Base-by-base conservation (phyloP, 2,329 filamentous ascomycete species). In the Parasarocladium wereldwijsianum region DNA sequence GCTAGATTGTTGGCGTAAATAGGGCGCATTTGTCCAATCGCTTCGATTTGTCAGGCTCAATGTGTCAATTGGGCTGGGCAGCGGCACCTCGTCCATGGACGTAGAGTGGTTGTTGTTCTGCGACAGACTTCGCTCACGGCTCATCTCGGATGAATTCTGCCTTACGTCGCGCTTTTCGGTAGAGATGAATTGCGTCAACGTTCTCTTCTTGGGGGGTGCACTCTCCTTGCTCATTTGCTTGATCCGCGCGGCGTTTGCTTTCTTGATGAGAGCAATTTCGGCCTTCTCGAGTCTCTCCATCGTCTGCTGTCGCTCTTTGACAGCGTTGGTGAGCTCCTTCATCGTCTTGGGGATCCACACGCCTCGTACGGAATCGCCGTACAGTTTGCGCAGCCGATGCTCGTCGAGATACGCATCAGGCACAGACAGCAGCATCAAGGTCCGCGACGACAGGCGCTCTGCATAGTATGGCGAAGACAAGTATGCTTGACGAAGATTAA, bases 401-500 rank as follows among this genome's bases (percentile, higher is more conserved):
- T 86, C 74, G 42, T 84, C 70, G 31, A 90, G 68, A 39, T 92
- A 93, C 6, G 73, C 60, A 13, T 73, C 58, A 3, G 87, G 87
- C 2, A 94, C 84, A 3, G 82, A 79, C 3, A 84, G 79, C 52
- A 93, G 85, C 9, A 98, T 71, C 1, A 96, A 80, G 2, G 86
- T 94, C 32, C 84, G 75, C 3, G 86, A 87, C 2, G 87, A 94
- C 26, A 94, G 74, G 34, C 86, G 80, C 44, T 76, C 78, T 31
- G 84, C 70, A 49, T 92, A 92, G 27, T 81, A 63, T 8, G 85
- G 84, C 8, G 84, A 86, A 32, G 92, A 69, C 23, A 92, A 70
- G 55, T 92, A 94, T 0, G 87, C 87, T 55, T 96, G 87, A 38
- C 86, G 80, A 30, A 96, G 57, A 45, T 92, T 93, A 60, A 94